phyloP scores from a whole-genome alignment of 1,284 basidiomycete species.

The Limonomyces culmigenus region DNA sequence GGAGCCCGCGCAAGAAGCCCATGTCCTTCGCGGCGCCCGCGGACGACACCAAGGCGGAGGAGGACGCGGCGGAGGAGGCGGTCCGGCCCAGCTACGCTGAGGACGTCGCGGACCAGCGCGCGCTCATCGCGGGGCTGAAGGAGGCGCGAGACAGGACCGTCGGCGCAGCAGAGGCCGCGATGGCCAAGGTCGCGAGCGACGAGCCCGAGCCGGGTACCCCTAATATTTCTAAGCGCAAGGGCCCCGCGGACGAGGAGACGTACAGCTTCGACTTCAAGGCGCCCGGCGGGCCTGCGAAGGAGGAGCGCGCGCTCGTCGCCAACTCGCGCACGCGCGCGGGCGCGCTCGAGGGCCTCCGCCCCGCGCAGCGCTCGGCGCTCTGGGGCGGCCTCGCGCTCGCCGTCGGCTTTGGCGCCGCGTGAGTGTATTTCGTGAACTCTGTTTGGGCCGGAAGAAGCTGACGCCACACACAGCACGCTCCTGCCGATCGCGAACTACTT shows the following conservation, averaged over 20 bases:
- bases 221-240: conserved; percentile 26
- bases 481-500: too few species aligned
- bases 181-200: conserved; percentile 3
- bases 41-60: conserved; percentile 29
- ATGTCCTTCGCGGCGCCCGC: neutral
- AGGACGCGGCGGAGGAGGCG: conserved; percentile 30
- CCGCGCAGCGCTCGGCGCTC: conserved; percentile 47
- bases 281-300: conserved; percentile 24
- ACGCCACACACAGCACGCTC: too few species aligned
- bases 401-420: conserved; percentile 56
- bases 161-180: conserved; percentile 3
- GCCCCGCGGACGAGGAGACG: conserved; percentile 35
- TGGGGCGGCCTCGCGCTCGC: conserved; percentile 67
- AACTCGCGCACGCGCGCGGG: conserved; percentile 36
- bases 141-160: conserved; percentile 12
- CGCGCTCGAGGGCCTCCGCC: conserved; percentile 28
- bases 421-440: too few species aligned
- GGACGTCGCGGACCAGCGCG: conserved; percentile 57
- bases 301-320: conserved; percentile 41
- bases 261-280: conserved; percentile 48
- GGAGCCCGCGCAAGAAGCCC: conserved; percentile 3
- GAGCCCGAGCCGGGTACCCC: conserved; percentile 6
- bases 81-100: conserved; percentile 38
- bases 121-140: conserved; percentile 50
- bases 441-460: too few species aligned